Evolutionary conservation across 768 basidiomycete genomes (phyloP).

Genomic region (Hortiboletus flavorubellus): DNA sequence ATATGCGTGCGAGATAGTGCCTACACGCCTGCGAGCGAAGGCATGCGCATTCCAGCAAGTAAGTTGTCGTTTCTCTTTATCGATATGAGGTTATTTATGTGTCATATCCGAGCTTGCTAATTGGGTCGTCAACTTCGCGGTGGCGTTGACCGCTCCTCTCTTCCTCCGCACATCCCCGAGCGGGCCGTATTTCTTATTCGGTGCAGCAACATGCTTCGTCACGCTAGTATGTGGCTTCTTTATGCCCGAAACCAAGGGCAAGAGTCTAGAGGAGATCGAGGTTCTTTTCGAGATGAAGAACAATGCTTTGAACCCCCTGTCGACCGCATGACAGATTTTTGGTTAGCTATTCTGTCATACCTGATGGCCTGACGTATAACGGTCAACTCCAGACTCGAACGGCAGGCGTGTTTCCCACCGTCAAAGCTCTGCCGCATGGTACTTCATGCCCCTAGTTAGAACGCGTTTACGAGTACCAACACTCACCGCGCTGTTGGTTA

Average conservation of each 20-base stretch:
- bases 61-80: conserved; percentile 5
- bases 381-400: not conserved
- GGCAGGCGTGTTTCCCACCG: not conserved
- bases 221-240: conserved; percentile 38
- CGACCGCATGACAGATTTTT: not conserved
- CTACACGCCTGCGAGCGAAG: conserved; percentile 43
- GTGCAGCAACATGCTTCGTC: conserved; percentile 35
- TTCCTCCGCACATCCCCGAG: conserved; percentile 44
- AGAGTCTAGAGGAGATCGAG: conserved; percentile 42
- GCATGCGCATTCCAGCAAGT: conserved; percentile 44
- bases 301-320: not conserved
- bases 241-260: conserved; percentile 45
- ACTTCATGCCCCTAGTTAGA: not conserved
- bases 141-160: conserved; percentile 45
- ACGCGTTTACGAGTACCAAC: not conserved
- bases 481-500: not conserved
- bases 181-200: conserved; percentile 48
- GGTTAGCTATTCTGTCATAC: not conserved
- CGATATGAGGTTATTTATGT: conserved; percentile 1
- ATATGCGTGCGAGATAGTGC: conserved; percentile 46
- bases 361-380: not conserved
- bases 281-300: conserved; percentile 31
- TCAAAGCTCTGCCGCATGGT: not conserved
- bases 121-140: conserved; percentile 38
- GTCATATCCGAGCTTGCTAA: conserved; percentile 19